Conservation (phyloP, 257 asterid species). For the Knoxia roxburghii region DNA sequence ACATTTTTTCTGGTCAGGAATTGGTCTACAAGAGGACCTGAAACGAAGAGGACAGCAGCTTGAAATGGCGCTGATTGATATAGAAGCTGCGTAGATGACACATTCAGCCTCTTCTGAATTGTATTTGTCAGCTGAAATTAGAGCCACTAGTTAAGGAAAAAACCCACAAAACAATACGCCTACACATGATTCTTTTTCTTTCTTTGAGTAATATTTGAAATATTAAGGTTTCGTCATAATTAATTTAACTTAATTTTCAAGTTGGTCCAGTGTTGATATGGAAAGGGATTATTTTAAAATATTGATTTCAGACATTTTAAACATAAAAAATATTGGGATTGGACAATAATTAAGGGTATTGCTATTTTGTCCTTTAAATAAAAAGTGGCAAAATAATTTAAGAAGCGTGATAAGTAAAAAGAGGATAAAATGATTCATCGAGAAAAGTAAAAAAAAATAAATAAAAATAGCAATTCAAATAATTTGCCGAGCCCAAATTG, state of each 20-base stretch:
- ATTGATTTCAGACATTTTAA: too few relatives aligned
- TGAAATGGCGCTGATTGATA: slow-evolving; percentile 95
- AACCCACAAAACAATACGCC: neutral
- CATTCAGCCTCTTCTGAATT: slow-evolving; percentile 76
- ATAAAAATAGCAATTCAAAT: too few relatives aligned
- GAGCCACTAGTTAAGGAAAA: slow-evolving; percentile 13
- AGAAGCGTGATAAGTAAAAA: too few relatives aligned
- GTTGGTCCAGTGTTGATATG: too few relatives aligned
- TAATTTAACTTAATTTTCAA: neutral
- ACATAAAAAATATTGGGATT: too few relatives aligned
- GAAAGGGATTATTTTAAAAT: too few relatives aligned
- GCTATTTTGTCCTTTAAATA: too few relatives aligned
- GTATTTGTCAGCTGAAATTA: slow-evolving; percentile 76
- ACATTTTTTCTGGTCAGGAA: slow-evolving; percentile 66
- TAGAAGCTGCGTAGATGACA: slow-evolving; percentile 72
- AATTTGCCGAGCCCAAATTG: neutral
- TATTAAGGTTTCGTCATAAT: too few relatives aligned
- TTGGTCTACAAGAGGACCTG: slow-evolving; percentile 73
- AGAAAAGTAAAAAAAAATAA: too few relatives aligned
- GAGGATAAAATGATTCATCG: too few relatives aligned
- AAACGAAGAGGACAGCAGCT: slow-evolving; percentile 64
- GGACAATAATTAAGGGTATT: too few relatives aligned
- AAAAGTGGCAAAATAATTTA: too few relatives aligned
- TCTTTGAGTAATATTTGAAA: neutral
- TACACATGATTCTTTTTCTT: neutral